Percentiles rank a stretch among this genome's conserved stretches.
phyloP scores from a whole-genome alignment of 768 basidiomycete species.

The Mycena leptocephala region DNA sequence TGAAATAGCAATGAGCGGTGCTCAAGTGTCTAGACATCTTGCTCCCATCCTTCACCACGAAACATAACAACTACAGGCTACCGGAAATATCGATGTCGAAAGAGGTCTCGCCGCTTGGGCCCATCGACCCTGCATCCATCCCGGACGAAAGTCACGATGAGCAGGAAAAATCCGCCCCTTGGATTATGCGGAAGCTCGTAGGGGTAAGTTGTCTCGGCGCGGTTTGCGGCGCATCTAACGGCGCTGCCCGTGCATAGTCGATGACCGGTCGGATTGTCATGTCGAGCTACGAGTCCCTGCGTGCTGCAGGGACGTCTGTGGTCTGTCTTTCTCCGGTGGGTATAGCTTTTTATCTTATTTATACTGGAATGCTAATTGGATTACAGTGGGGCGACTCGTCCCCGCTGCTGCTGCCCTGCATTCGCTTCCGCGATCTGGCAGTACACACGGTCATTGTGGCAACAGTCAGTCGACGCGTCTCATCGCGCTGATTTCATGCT shows the following conservation, averaged over 20 bases:
- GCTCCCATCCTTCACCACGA: constrained; percentile 52
- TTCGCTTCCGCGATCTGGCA: constrained; percentile 74
- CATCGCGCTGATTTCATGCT: constrained; percentile 19
- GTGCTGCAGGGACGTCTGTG: constrained; percentile 72
- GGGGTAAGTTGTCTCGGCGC: constrained; percentile 54
- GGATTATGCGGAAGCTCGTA: constrained; percentile 77
- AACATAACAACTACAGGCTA: not conserved
- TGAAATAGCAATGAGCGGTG: not conserved
- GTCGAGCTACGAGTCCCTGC: constrained; percentile 75
- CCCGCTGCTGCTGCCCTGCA: constrained; percentile 74
- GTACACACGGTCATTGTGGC: constrained; percentile 75
- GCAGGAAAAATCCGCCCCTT: constrained; percentile 71
- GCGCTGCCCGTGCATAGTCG: constrained; percentile 54
- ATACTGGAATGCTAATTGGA: constrained; percentile 5
- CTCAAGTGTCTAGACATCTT: constrained; percentile 8
- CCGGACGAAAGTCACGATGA: constrained; percentile 54
- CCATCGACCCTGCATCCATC: constrained; percentile 66
- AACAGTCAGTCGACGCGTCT: constrained; percentile 60
- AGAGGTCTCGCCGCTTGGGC: constrained; percentile 60
- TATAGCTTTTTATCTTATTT: not conserved
- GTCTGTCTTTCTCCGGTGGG: constrained; percentile 76
- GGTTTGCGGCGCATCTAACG: not conserved
- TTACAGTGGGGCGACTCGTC: constrained; percentile 76
- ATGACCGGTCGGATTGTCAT: constrained; percentile 76
- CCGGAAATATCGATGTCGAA: constrained; percentile 24